phyloP scores from a whole-genome alignment of 148 eudicot genomes.

The Bassia scoparia region DNA sequence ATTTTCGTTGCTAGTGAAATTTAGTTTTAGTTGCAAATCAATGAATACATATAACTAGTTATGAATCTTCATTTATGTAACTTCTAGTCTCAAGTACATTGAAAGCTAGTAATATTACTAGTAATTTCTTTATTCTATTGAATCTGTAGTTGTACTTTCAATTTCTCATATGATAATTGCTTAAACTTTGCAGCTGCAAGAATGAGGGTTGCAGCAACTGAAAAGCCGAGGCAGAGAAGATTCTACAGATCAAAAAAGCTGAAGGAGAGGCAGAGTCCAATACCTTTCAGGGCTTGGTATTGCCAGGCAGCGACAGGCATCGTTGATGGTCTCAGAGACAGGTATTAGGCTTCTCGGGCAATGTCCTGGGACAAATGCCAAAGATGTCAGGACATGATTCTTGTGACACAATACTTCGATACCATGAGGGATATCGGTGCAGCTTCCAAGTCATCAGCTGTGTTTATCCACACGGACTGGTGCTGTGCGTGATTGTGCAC shows the following conservation, averaged over 20 bases:
- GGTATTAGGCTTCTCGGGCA: slow-evolving; percentile 40
- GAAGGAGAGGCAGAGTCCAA: slow-evolving; percentile 47
- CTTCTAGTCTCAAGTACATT: no score
- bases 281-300: slow-evolving; percentile 44
- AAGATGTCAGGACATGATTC: slow-evolving; percentile 49
- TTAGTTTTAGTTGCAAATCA: no score
- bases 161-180: no score
- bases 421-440: slow-evolving; percentile 53
- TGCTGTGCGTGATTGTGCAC: slow-evolving; percentile 37
- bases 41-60: no score
- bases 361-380: slow-evolving; percentile 42
- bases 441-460: slow-evolving; percentile 35
- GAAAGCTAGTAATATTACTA: no score
- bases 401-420: slow-evolving; percentile 44
- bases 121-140: no score
- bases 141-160: no score
- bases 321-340: slow-evolving; percentile 45
- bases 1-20: not conserved
- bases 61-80: no score
- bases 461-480: slow-evolving; percentile 50
- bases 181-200: slow-evolving; percentile 34
- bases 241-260: slow-evolving; percentile 38
- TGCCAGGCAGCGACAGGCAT: slow-evolving; percentile 46
- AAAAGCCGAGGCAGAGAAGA: slow-evolving; percentile 50
- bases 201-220: slow-evolving; percentile 39